Base-by-base conservation (phyloP, 1,139 yeast species). In the Taphrina deformans region DNA sequence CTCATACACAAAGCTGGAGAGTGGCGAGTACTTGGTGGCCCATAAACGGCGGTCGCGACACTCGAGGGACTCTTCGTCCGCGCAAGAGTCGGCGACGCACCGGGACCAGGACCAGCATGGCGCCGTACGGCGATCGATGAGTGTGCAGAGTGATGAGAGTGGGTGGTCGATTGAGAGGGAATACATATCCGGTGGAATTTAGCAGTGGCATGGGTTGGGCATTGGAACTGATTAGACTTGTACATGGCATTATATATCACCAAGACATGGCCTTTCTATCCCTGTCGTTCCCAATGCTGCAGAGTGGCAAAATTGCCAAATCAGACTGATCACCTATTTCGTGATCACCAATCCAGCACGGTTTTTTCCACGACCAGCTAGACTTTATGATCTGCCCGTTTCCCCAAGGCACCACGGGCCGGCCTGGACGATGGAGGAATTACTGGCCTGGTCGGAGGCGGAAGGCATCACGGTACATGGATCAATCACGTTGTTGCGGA, bases 1-100 rank as follows among this genome's bases (percentile, higher is more conserved):
- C 16, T 35, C 48, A 3, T 53, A 53, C 21, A 53, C 58, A 33
- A 53, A 53, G 24, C 14, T 53, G 48, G 58, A 35, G 58, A 53
- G 48, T 40, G 58, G 58, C 4, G 58, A 53, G 18, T 53, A 53
- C 33, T 35, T 53, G 23, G 58, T 38, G 46, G 46, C 45, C 9
- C 46, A 16, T 18, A 35, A 35, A 14, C 58, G 38, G 18, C 58
- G 58, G 23, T 51, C 55, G 44, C 53, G 26, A 48, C 33, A 48
- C 26, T 26, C 53, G 23, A 12, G 53, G 14, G 26, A 24, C 21
- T 48, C 53, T 6, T 48, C 33, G 35, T 48, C 2, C 35, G 18
- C 53, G 10, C 5, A 31, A 4, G 35, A 31, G 35, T 31, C 35
- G 35, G 14, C 14, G 35, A 4, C 14, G 35, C 14, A 4, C 14